Evolutionary conservation across 495 filamentous ascomycete species (phyloP).

Genomic region (Jackrogersella minutella): DNA sequence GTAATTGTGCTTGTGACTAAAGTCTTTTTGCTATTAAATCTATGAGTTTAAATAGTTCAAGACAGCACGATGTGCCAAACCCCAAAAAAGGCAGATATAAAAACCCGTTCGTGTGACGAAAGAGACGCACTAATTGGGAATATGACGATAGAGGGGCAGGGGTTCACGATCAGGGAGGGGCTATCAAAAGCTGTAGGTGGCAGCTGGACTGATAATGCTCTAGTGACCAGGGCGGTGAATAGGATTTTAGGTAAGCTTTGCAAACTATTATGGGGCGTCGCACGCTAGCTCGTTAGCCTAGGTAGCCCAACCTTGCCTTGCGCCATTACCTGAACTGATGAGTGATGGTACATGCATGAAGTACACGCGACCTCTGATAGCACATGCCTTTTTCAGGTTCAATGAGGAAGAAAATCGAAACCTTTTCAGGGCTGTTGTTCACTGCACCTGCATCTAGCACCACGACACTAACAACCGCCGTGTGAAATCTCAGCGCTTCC

Average conservation of each 20-base stretch:
- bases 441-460: no score
- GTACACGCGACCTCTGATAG: constrained; percentile 39
- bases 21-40: neutral
- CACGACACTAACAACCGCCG: neutral
- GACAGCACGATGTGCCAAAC: no score
- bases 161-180: neutral
- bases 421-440: neutral
- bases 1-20: no score
- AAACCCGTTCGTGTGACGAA: neutral
- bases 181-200: constrained; percentile 2
- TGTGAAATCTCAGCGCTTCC: neutral
- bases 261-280: neutral
- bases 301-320: constrained; percentile 21
- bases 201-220: constrained; percentile 8
- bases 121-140: neutral
- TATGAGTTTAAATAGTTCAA: neutral
- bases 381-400: constrained; percentile 26
- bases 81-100: neutral
- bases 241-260: constrained; percentile 8
- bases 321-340: constrained; percentile 25
- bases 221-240: constrained; percentile 37
- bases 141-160: constrained; percentile 11
- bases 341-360: constrained; percentile 28
- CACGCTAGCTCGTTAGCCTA: neutral
- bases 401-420: constrained; percentile 9